Percentiles rank a stretch among this genome's conserved stretches.
Conservation (phyloP, 2,329 filamentous ascomycete genomes). For the Chalaropsis thielavioides region DNA sequence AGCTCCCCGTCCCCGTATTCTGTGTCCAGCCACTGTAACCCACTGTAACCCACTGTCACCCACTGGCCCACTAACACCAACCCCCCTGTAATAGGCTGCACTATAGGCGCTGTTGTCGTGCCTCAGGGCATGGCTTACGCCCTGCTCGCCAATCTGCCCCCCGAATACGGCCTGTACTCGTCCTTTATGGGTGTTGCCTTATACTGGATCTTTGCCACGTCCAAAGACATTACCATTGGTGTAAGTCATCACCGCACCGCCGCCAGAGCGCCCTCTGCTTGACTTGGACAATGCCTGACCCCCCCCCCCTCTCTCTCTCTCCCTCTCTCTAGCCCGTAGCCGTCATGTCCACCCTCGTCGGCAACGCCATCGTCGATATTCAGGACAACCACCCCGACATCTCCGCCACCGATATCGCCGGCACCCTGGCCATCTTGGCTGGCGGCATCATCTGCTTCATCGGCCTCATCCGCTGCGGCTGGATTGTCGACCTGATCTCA, state of each 20-base stretch:
- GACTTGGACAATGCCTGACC: neutral
- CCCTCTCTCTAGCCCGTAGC: slow-evolving; percentile 56
- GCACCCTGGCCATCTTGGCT: slow-evolving; percentile 60
- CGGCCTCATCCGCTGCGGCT: slow-evolving; percentile 66
- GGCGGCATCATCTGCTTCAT: slow-evolving; percentile 66
- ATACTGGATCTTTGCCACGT: slow-evolving; percentile 97
- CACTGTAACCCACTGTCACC: neutral
- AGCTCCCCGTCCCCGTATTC: neutral
- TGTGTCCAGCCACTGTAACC: neutral
- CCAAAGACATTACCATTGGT: slow-evolving; percentile 95
- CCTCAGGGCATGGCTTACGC: slow-evolving; percentile 42
- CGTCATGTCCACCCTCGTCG: slow-evolving; percentile 83
- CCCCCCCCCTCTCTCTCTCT: neutral
- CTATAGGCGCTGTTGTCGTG: slow-evolving; percentile 40
- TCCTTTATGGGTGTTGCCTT: slow-evolving; percentile 91
- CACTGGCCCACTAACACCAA: neutral
- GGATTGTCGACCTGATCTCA: slow-evolving; percentile 87
- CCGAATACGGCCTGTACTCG: slow-evolving; percentile 44
- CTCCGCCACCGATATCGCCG: slow-evolving; percentile 54
- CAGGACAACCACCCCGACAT: slow-evolving; percentile 41
- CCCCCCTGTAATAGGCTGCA: slow-evolving; percentile 23
- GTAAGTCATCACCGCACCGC: slow-evolving; percentile 35
- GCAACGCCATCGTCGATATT: slow-evolving; percentile 60
- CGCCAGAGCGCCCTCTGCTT: slow-evolving; percentile 4
- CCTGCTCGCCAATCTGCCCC: slow-evolving; percentile 32